These are phyloP conservation scores for Inga leiocalycina DNA, from an alignment of 306 rosid species.

Conservation along the genomic window DNA sequence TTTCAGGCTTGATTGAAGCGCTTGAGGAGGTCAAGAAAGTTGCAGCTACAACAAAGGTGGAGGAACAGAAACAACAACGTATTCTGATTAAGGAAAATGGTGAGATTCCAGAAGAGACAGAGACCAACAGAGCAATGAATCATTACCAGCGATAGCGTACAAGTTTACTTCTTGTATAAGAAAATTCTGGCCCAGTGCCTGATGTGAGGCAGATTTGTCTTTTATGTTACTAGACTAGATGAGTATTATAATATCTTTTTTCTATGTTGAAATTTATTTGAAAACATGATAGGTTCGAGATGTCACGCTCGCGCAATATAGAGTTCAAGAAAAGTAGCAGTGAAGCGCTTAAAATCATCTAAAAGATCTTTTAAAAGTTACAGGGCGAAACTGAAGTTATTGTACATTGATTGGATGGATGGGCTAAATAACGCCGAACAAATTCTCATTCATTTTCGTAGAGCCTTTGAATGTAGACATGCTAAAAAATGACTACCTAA, in stretches of 20 bases:
- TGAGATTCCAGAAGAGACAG: conserved; percentile 20
- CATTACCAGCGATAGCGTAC: conserved; percentile 12
- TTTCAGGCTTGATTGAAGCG: conserved; percentile 56
- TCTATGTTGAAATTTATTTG: not conserved
- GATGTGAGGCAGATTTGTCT: conserved; percentile 30
- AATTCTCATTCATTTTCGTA: conserved; percentile 65
- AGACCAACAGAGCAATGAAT: conserved; percentile 19
- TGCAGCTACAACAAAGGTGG: conserved; percentile 35
- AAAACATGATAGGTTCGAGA: not conserved
- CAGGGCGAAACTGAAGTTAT: conserved; percentile 64
- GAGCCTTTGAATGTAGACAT: conserved; percentile 60
- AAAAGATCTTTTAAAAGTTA: conserved; percentile 51
- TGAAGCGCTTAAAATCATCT: conserved; percentile 44
- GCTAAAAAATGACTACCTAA: conserved; percentile 85
- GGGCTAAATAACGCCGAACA: conserved; percentile 65
- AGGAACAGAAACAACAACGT: conserved; percentile 37
- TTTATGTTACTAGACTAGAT: conserved; percentile 10
- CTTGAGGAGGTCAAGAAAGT: conserved; percentile 52
- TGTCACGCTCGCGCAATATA: not conserved
- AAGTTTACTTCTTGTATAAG: not conserved
- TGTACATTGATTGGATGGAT: conserved; percentile 70
- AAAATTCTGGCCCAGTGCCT: conserved; percentile 23
- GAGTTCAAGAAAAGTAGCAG: conserved; percentile 34
- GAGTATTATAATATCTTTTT: conserved; percentile 14
- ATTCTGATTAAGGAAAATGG: conserved; percentile 27